Evolutionary conservation across 495 filamentous ascomycete genomes (phyloP).

Genomic region (Penicillium subrubescens): DNA sequence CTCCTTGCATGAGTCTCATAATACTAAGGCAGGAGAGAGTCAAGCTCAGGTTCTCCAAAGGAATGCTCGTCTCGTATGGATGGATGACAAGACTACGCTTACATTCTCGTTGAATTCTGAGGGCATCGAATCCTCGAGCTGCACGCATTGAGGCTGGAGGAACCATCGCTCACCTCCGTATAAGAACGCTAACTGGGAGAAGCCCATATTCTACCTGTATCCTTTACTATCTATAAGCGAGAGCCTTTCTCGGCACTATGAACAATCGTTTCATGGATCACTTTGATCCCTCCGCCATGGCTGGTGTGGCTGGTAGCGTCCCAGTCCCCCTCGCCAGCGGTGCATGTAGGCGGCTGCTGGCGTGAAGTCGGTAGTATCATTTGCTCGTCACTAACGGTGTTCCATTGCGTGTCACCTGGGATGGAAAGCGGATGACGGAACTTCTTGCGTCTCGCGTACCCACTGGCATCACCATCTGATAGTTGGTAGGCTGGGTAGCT

Average conservation of each 20-base stretch:
- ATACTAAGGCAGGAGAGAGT: background rate
- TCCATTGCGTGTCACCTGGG: slow-evolving; percentile 41
- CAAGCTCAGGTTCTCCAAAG: background rate
- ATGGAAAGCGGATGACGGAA: slow-evolving; percentile 44
- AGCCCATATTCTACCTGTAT: background rate
- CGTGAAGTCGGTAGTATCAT: slow-evolving; percentile 37
- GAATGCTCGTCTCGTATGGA: background rate
- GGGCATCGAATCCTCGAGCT: background rate
- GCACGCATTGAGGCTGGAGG: background rate
- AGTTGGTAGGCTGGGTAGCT: slow-evolving; percentile 34
- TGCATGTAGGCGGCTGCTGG: slow-evolving; percentile 32
- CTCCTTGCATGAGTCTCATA: background rate
- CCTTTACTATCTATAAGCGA: slow-evolving; percentile 5
- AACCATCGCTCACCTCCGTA: background rate
- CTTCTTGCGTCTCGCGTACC: slow-evolving; percentile 31
- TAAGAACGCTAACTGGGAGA: background rate
- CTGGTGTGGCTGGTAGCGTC: slow-evolving; percentile 29
- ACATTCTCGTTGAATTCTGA: background rate
- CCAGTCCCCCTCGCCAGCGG: slow-evolving; percentile 28
- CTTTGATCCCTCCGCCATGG: slow-evolving; percentile 30
- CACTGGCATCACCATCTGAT: slow-evolving; percentile 26
- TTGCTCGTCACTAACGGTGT: slow-evolving; percentile 44
- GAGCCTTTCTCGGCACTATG: slow-evolving; percentile 26
- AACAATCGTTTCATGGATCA: slow-evolving; percentile 35
- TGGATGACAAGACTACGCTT: background rate